phyloP scores from a whole-genome alignment of 345 rosid genomes.

The Arabidopsis suecica region DNA sequence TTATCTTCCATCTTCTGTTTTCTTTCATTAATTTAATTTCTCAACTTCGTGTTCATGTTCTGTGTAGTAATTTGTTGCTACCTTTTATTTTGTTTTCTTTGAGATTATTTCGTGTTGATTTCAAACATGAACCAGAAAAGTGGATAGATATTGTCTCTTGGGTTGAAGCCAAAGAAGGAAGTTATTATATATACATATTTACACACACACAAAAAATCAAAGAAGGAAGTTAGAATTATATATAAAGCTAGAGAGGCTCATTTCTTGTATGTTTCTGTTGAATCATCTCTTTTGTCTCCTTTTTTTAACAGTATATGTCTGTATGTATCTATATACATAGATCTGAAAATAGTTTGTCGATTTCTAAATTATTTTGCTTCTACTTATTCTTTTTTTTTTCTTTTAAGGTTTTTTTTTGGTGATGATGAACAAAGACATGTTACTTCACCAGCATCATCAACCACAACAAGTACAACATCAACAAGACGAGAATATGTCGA shows the following conservation, averaged over 20 bases:
- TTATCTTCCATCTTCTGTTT: slow-evolving; percentile 28
- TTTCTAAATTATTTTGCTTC: slow-evolving; percentile 38
- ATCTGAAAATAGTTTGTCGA: slow-evolving; percentile 38
- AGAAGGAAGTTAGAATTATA: slow-evolving; percentile 32
- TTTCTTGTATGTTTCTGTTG: slow-evolving; percentile 44
- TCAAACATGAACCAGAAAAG: slow-evolving; percentile 45
- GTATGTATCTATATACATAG: slow-evolving; percentile 15
- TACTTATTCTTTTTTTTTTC: slow-evolving; percentile 11
- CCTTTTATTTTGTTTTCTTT: slow-evolving; percentile 41
- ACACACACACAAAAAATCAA: slow-evolving; percentile 22
- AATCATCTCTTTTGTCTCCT: slow-evolving; percentile 40
- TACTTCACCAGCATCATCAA: slow-evolving; percentile 49
- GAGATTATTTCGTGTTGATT: slow-evolving; percentile 44
- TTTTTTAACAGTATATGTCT: slow-evolving; percentile 25
- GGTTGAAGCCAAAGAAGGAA: slow-evolving; percentile 67
- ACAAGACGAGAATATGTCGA: slow-evolving; percentile 81
- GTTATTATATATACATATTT: slow-evolving; percentile 38
- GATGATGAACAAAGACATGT: slow-evolving; percentile 57
- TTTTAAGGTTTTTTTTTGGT: slow-evolving; percentile 1
- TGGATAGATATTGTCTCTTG: slow-evolving; percentile 70
- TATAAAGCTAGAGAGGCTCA: slow-evolving; percentile 11
- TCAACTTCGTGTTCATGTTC: slow-evolving; percentile 38
- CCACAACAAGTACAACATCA: slow-evolving; percentile 40
- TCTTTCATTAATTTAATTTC: slow-evolving; percentile 13
- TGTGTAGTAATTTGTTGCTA: slow-evolving; percentile 56